phyloP scores from a whole-genome alignment of 176 grass and related monocot species.

The Oryza glumipatula region DNA sequence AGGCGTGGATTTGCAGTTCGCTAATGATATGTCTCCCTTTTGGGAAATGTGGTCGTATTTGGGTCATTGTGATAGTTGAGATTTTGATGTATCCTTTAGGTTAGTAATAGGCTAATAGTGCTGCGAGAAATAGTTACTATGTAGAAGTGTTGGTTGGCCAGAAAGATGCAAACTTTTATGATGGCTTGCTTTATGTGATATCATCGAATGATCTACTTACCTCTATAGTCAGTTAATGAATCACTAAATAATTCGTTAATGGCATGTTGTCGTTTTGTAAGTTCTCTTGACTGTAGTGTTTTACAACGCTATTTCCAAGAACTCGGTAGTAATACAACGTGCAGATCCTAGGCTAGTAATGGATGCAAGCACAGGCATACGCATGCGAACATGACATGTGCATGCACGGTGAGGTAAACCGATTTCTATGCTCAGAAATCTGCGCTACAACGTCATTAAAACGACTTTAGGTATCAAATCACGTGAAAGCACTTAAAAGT shows the following conservation, averaged over 20 bases:
- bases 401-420: neutral
- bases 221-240: neutral
- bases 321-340: neutral
- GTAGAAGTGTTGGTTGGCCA: neutral
- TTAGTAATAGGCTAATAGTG: neutral
- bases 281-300: neutral
- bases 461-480: too few species aligned
- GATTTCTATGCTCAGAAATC: too few species aligned
- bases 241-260: neutral
- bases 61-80: neutral
- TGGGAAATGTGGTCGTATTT: neutral
- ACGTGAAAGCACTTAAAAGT: too few species aligned
- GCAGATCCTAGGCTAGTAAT: neutral
- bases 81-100: constrained; percentile 10
- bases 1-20: neutral
- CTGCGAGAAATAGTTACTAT: neutral
- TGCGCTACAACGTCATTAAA: too few species aligned
- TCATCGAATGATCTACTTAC: neutral
- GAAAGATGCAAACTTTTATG: neutral
- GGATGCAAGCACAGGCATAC: neutral
- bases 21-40: neutral
- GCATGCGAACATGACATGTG: neutral
- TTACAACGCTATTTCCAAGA: neutral
- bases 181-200: neutral
- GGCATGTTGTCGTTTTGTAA: neutral